Evolutionary conservation across 2,329 filamentous ascomycete species (phyloP), one percentile per base, ranked within the genome.

Genomic region (Arthrobotrys iridis): DNA sequence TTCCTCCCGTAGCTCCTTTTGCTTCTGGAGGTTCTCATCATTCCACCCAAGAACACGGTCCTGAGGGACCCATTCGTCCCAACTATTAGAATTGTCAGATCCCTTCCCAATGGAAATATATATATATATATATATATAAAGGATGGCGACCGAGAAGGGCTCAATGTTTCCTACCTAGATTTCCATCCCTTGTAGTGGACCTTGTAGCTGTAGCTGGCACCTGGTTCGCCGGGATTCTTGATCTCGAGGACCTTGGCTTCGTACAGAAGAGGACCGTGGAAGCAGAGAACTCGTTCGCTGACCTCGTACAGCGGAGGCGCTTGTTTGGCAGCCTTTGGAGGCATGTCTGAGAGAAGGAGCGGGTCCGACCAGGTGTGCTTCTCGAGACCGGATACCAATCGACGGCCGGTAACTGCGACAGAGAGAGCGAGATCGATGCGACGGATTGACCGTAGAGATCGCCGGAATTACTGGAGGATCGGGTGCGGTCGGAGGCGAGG

Each of bases 181-280:
- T 99, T 99, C 95, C 95, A 99, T 80, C 95, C 95, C 83, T 98
- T 98, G 85, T 99, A 99, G 83, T 99, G 95, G 65, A 99, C 91
- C 81, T 92, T 91, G 84, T 96, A 99, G 82, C 93, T 89, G 81
- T 89, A 93, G 15, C 57, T 75, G 2, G 55, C 55, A 11, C 46
- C 57, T 5, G 71, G 63, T 22, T 75, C 71, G 30, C 55, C 90
- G 80, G 86, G 85, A 82, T 85, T 84, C 79, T 87, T 88, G 30
- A 92, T 86, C 78, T 97, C 93, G 77, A 96, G 88, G 60, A 99
- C 90, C 84, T 98, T 98, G 78, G 95, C 95, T 83, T 99, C 95
- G 81, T 99, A 99, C 59, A 99, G 88, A 83, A 98, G 89, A 81
- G 98, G 93, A 84, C 94, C 92, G 82, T 99, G 95, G 81, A 98